Evolutionary conservation across 208 protist genomes (phyloP), one percentile per base, ranked within the genome.

Genomic region (Acanthamoeba pearcei): DNA sequence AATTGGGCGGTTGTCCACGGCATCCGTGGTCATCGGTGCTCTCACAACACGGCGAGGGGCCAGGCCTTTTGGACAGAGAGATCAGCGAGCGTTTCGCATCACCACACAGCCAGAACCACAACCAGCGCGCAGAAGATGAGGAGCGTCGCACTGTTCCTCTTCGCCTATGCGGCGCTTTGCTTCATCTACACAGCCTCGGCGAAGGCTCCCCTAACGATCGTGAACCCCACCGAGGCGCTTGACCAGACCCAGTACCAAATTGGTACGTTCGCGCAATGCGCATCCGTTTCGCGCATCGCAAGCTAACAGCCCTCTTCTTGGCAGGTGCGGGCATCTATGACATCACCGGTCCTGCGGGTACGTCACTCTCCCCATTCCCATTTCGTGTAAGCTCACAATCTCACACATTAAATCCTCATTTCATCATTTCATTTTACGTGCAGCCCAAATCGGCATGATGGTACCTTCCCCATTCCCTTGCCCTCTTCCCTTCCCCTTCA

Each of bases 341-440:
- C 82, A 96, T 97, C 57, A 97, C 96, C 24, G 96, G 96, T 32
- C 96, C 96, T 49, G 96, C 95, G 15, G 94, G 83, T 83, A 83
- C 49, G 19, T 83, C 13, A 10, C n/a, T 76, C 68, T 32, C n/a
- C 10, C 72, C 51, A 24, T 2, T 80, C 5, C 4, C 35, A 8
- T 35, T 27, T 78, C 13, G 15, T 38, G 22, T 80, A 17, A 62
- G 15, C 27, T 49, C n/a, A 42, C 38, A 27, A 46, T 46, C 42
- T 17, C 6, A 19, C 85, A n/a, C 27, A 15, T 22, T 15, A 29
- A 15, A 24, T 66, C 3, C 22, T n/a, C 53, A 32, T 53, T 89
- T 10, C 57, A 32, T 90, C 94, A 55, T 62, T 32, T 49, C 17
- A 60, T 60, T 22, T 60, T 60, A 66, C 95, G 22, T 95, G 91